A percentile compares a stretch with the other conserved stretches of the same genome.
Conservation (phyloP, 1,284 basidiomycete species). For the Trichosporon asahii region DNA sequence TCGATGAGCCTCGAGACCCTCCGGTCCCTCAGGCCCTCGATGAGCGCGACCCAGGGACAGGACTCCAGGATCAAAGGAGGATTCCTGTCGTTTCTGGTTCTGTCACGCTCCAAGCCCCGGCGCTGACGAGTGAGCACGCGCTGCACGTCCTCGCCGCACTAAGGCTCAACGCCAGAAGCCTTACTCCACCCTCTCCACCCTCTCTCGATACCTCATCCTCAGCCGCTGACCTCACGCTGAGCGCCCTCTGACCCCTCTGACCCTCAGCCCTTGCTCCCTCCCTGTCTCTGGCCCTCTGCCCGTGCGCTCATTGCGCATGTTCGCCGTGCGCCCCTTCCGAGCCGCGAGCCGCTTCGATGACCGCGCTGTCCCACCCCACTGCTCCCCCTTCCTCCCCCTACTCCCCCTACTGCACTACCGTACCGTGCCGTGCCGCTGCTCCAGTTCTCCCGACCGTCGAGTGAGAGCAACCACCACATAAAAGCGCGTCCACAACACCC, state of each 20-base stretch:
- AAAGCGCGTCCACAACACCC: background rate
- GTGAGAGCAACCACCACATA: background rate
- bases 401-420: background rate
- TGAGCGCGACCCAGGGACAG: background rate
- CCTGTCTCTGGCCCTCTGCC: background rate
- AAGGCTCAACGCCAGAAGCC: background rate
- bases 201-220: background rate
- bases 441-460: background rate
- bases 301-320: background rate
- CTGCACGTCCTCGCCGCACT: background rate
- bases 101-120: background rate
- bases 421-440: background rate
- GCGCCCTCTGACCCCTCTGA: background rate
- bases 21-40: background rate
- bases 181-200: background rate
- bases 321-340: background rate
- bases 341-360: background rate
- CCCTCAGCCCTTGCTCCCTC: background rate
- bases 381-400: background rate
- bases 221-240: background rate
- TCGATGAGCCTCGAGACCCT: background rate
- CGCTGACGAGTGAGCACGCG: background rate
- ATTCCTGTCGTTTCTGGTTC: constrained; percentile 3
- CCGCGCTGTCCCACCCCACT: background rate
- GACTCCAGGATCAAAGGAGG: background rate